Evolutionary conservation across 768 basidiomycete genomes (phyloP).

Genomic region (Melanogaster broomeanus): DNA sequence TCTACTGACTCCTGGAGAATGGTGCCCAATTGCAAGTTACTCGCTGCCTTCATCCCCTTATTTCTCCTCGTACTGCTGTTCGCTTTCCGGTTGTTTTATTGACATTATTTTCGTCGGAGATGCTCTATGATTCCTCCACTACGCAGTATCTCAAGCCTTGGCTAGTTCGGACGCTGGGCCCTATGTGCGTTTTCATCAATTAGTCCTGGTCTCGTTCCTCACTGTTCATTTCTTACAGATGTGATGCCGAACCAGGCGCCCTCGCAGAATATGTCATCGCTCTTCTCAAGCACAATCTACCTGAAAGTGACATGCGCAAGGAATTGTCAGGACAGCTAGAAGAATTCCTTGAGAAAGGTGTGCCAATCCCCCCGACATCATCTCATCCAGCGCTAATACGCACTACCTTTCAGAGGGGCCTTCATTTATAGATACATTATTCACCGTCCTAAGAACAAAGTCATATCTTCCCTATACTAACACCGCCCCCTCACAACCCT

Average conservation of each 20-base stretch:
- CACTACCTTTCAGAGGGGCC: slow-evolving; percentile 52
- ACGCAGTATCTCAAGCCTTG: slow-evolving; percentile 76
- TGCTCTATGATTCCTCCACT: slow-evolving; percentile 71
- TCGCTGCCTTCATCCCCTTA: background rate
- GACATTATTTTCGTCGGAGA: slow-evolving; percentile 26
- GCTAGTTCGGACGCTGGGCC: slow-evolving; percentile 87
- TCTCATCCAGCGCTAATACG: slow-evolving; percentile 10
- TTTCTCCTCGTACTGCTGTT: slow-evolving; percentile 7
- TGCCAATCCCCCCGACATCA: slow-evolving; percentile 14
- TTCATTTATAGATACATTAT: slow-evolving; percentile 82
- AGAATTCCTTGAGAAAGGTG: slow-evolving; percentile 93
- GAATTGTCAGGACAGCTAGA: slow-evolving; percentile 80
- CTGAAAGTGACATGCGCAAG: slow-evolving; percentile 79
- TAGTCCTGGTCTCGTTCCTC: background rate
- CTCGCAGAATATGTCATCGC: slow-evolving; percentile 95
- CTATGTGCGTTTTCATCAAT: slow-evolving; percentile 62
- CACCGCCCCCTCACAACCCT: slow-evolving; percentile 37
- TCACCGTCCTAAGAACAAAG: slow-evolving; percentile 81
- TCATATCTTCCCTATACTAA: slow-evolving; percentile 78
- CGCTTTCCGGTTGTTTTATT: slow-evolving; percentile 9
- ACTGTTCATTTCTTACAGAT: slow-evolving; percentile 48
- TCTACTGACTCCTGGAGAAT: no score
- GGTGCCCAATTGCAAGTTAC: no score
- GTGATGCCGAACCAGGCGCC: slow-evolving; percentile 93
- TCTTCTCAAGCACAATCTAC: slow-evolving; percentile 85